These are phyloP conservation scores for Chenopodium quinoa DNA, from an alignment of 148 eudicot genomes.

Conservation along the genomic window DNA sequence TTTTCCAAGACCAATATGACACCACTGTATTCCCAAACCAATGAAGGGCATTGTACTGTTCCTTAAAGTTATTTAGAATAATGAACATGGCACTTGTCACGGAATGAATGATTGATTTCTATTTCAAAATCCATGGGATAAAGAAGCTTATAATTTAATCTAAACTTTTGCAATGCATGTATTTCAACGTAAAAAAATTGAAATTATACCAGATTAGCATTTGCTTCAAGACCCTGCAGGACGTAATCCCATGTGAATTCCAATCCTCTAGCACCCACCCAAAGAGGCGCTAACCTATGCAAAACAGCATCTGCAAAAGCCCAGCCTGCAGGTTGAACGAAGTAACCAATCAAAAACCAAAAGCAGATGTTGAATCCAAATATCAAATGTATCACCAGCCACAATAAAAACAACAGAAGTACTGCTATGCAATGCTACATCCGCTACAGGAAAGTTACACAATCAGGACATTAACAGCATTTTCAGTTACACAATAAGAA, in stretches of 20 bases:
- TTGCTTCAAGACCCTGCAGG: slow-evolving; percentile 97
- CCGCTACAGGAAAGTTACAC: not conserved
- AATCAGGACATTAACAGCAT: not conserved
- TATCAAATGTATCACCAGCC: not conserved
- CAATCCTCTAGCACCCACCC: slow-evolving; percentile 96
- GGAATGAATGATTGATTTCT: not conserved
- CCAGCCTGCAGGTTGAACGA: slow-evolving; percentile 68
- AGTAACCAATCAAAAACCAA: not conserved
- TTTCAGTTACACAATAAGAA: not conserved
- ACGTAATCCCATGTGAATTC: slow-evolving; percentile 96
- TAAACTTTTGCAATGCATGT: not conserved
- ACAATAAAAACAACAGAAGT: not conserved
- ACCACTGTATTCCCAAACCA: not conserved
- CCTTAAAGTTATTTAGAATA: not conserved
- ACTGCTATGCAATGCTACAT: not conserved
- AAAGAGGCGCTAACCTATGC: slow-evolving; percentile 92
- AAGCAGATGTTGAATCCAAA: not conserved
- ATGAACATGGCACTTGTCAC: not conserved
- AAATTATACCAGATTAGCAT: slow-evolving; percentile 81
- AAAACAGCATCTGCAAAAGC: slow-evolving; percentile 96
- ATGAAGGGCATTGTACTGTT: not conserved
- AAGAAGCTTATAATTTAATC: not conserved
- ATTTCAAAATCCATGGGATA: not conserved
- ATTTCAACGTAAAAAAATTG: not conserved
- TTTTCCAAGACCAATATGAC: not conserved